These are phyloP conservation scores for Boletales sp. DNA, from an alignment of 768 basidiomycete genomes.

Conservation along the genomic window DNA sequence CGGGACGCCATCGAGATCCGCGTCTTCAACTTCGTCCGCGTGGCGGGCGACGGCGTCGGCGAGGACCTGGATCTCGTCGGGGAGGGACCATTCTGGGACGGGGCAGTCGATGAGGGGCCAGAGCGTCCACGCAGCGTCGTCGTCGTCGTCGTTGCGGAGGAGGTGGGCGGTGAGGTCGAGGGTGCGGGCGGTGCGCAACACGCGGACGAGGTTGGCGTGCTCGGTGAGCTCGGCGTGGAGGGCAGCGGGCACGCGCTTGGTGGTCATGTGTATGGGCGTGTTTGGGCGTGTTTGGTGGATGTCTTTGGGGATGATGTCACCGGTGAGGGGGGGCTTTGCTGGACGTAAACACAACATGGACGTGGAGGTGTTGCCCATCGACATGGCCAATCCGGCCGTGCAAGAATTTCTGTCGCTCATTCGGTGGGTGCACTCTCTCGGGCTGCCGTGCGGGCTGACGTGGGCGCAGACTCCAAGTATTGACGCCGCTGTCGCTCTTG, in stretches of 20 bases:
- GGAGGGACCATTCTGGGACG: conserved; percentile 65
- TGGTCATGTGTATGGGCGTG: conserved; percentile 1
- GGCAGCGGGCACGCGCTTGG: conserved; percentile 40
- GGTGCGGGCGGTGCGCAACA: conserved; percentile 50
- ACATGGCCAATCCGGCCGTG: conserved; percentile 57
- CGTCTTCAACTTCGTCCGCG: conserved; percentile 25
- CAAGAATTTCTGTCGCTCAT: conserved; percentile 65
- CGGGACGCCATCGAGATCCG: conserved; percentile 29
- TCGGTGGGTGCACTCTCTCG: conserved; percentile 33
- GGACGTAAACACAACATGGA: not conserved
- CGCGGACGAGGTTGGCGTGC: conserved; percentile 62
- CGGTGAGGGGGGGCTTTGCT: too few species aligned
- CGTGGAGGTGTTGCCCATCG: conserved; percentile 59
- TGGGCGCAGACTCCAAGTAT: conserved; percentile 76
- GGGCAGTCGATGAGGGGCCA: conserved; percentile 76
- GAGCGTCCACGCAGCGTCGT: conserved; percentile 59
- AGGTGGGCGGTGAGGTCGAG: conserved; percentile 57
- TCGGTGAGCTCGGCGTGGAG: conserved; percentile 64
- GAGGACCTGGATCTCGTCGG: conserved; percentile 61
- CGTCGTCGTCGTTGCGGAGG: conserved; percentile 23
- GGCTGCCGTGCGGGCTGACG: too few species aligned
- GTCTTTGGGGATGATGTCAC: conserved; percentile 13
- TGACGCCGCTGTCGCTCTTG: conserved; percentile 81
- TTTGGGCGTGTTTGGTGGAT: conserved; percentile 8
- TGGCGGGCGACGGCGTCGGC: conserved; percentile 35